phyloP scores from a whole-genome alignment of 768 basidiomycete genomes.

The Lactarius hengduanensis region DNA sequence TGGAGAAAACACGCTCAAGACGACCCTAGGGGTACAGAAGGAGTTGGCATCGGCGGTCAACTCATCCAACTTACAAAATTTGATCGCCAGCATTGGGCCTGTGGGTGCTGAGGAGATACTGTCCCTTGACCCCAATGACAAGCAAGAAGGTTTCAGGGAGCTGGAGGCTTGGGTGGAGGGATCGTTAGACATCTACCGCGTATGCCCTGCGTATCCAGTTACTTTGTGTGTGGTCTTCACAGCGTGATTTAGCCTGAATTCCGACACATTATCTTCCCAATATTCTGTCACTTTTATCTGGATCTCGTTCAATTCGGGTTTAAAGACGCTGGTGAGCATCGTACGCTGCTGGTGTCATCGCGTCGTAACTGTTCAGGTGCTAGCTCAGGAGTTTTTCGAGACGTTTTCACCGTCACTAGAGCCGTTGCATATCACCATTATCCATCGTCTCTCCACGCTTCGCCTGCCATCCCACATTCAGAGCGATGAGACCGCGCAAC shows the following conservation, averaged over 20 bases:
- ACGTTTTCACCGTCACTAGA: constrained; percentile 68
- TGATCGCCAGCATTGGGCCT: constrained; percentile 73
- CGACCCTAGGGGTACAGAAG: constrained; percentile 61
- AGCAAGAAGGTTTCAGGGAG: constrained; percentile 82
- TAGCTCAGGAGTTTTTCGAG: constrained; percentile 74
- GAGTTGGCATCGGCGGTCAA: constrained; percentile 69
- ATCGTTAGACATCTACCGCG: constrained; percentile 88
- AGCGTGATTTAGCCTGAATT: constrained; percentile 73
- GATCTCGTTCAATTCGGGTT: constrained; percentile 90
- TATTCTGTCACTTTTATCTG: constrained; percentile 96
- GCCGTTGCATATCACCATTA: constrained; percentile 59
- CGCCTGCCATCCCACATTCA: constrained; percentile 82
- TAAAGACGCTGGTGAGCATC: constrained; percentile 76
- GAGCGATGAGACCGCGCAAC: constrained; percentile 76
- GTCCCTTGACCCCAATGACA: constrained; percentile 78
- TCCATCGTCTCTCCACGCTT: constrained; percentile 78
- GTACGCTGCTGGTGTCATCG: constrained; percentile 5
- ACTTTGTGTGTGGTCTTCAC: constrained; percentile 16
- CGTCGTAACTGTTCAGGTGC: constrained; percentile 24
- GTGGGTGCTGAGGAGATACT: constrained; percentile 82
- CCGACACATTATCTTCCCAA: constrained; percentile 88
- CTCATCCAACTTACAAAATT: constrained; percentile 67
- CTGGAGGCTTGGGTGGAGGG: constrained; percentile 89
- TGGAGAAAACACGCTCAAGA: constrained; percentile 70
- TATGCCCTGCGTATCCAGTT: constrained; percentile 37